A percentile compares a stretch with the other conserved stretches of the same genome.
Evolutionary conservation across 2,329 filamentous ascomycete species (phyloP).

Genomic region (Fusarium napiforme): DNA sequence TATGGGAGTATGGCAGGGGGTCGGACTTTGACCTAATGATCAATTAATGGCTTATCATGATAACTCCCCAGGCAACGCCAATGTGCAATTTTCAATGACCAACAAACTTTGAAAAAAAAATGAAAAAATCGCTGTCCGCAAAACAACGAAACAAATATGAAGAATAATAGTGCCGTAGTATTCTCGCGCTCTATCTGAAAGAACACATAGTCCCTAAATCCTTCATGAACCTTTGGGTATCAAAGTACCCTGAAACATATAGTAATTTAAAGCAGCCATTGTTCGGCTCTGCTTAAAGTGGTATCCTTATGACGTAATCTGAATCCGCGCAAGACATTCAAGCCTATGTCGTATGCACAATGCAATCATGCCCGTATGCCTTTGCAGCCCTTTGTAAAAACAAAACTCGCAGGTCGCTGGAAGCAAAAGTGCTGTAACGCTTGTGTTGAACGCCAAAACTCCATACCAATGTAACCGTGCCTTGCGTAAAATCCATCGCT

Average conservation of each 20-base stretch:
- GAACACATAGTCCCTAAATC: background rate
- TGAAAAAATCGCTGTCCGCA: background rate
- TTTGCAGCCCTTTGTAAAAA: constrained; percentile 21
- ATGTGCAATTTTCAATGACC: background rate
- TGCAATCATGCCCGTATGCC: constrained; percentile 31
- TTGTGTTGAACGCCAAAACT: constrained; percentile 34
- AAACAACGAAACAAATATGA: background rate
- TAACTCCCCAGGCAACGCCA: background rate
- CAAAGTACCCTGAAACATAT: background rate
- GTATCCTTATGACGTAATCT: constrained; percentile 40
- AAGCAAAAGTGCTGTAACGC: constrained; percentile 20
- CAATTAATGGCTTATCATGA: constrained; percentile 6
- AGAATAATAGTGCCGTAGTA: background rate
- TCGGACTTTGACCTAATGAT: background rate
- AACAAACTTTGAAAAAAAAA: background rate
- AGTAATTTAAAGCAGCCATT: constrained; percentile 1
- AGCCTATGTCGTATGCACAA: constrained; percentile 23
- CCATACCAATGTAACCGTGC: constrained; percentile 27
- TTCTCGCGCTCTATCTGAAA: background rate
- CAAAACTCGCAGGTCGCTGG: constrained; percentile 6
- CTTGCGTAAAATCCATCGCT: constrained; percentile 13
- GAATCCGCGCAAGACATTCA: constrained; percentile 27
- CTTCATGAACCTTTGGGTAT: background rate
- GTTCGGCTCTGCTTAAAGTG: constrained; percentile 30
- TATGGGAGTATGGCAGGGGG: background rate